Evolutionary conservation across 306 rosid species (phyloP), one percentile per base, ranked within the genome.

Genomic region (Herpetospermum pedunculosum): DNA sequence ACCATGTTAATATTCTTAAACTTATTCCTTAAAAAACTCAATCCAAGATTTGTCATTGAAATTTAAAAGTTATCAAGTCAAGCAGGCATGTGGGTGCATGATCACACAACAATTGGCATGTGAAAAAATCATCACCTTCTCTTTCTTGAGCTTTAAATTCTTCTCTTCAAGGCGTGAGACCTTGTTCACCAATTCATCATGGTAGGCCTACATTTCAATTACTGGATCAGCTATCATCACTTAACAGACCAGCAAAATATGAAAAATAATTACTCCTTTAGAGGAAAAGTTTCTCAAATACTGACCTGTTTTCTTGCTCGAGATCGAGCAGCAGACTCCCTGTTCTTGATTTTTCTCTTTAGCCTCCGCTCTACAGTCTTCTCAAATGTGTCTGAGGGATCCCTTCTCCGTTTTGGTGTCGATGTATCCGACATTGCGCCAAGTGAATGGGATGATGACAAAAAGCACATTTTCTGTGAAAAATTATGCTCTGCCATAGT

Each of bases 261-360:
- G 25, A 78, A 57, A 40, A 26, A 60, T 76, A 76, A 48, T 4
- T 54, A 79, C 29, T 53, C 41, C 70, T 23, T 23, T 25, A 43
- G 2, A 23, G 15, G 73, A 67, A 41, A 64, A 41, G 9, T 26
- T 41, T 14, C 52, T 35, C 13, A 67, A 21, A 21, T 9, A 65
- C 68, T 34, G 57, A 91, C 97, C 91, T 91, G 97, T 77, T 91
- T 91, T 80, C 92, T 86, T 11, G 96, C 97, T 19, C 97, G 87
- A 70, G 97, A 91, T 2, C 96, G 92, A 0, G 96, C 97, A 16
- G 92, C 97, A 44, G 97, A 91, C 81, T 91, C 97, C 85, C 97
- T 83, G 73, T 91, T 91, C 89, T 89, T 91, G 78, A 91, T 91
- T 78, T 88, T 91, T 80, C 97, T 91, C 79, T 73, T 91, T 76